Conservation (phyloP, 345 rosid genomes). For the Salix suchowensis region DNA sequence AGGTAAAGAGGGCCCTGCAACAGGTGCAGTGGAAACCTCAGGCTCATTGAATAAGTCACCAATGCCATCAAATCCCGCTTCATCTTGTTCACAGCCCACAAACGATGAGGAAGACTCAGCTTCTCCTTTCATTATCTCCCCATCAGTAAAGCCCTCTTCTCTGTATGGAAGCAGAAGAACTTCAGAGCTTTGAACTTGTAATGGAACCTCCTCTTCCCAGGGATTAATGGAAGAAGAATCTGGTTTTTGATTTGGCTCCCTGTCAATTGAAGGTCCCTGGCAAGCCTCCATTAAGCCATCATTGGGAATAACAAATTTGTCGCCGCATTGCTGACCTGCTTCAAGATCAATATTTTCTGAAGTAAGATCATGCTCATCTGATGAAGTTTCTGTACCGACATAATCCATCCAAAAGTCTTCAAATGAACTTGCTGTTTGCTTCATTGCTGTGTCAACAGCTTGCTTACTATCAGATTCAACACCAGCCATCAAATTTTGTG, state of each 20-base stretch:
- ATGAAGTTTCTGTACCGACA: constrained; percentile 30
- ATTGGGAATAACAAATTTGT: constrained; percentile 16
- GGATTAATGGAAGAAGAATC: constrained; percentile 50
- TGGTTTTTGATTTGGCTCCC: constrained; percentile 34
- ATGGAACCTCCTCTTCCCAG: constrained; percentile 67
- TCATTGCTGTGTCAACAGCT: constrained; percentile 29
- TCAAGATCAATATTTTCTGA: constrained; percentile 32
- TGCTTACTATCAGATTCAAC: constrained; percentile 30
- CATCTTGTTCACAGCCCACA: constrained; percentile 46
- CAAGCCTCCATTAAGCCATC: constrained; percentile 30
- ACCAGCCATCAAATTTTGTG: constrained; percentile 25
- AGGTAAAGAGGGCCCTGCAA: constrained; percentile 51
- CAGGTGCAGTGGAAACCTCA: constrained; percentile 50
- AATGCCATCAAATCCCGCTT: constrained; percentile 67
- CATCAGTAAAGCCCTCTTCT: constrained; percentile 42
- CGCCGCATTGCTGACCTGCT: constrained; percentile 19
- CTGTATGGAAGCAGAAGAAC: constrained; percentile 72
- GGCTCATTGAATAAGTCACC: constrained; percentile 93
- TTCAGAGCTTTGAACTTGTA: constrained; percentile 55
- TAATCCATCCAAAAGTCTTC: constrained; percentile 50
- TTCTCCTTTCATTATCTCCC: constrained; percentile 34
- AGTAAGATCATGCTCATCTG: constrained; percentile 37
- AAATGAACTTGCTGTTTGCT: constrained; percentile 17
- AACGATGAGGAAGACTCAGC: constrained; percentile 49
- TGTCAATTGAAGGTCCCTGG: constrained; percentile 22